phyloP scores from a whole-genome alignment of 495 filamentous ascomycete species.

The Chlorociboria aeruginascens region DNA sequence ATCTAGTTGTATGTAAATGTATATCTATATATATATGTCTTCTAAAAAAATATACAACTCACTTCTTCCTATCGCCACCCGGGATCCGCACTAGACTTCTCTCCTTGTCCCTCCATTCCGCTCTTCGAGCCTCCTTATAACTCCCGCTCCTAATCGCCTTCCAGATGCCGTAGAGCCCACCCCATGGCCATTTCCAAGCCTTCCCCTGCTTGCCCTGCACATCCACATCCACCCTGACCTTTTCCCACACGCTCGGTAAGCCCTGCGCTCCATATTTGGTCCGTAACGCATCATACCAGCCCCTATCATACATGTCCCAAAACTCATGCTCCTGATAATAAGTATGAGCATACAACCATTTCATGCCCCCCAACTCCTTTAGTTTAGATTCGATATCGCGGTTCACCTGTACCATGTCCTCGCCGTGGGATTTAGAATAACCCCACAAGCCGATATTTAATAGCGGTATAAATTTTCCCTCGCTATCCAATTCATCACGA shows the following conservation, averaged over 20 bases:
- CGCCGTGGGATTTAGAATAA: slow-evolving; percentile 29
- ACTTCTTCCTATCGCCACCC: too few species aligned
- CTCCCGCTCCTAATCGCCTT: slow-evolving; percentile 15
- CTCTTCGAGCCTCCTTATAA: slow-evolving; percentile 12
- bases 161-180: slow-evolving; percentile 15
- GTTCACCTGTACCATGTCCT: slow-evolving; percentile 42
- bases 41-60: too few species aligned
- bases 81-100: too few species aligned
- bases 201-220: slow-evolving; percentile 2
- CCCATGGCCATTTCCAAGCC: slow-evolving; percentile 9
- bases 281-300: slow-evolving; percentile 39
- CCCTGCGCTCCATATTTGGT: slow-evolving; percentile 35
- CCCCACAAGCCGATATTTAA: slow-evolving; percentile 47
- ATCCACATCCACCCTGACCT: slow-evolving; percentile 35
- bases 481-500: slow-evolving; percentile 20
- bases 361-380: slow-evolving; percentile 50
- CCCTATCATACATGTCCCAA: slow-evolving; percentile 37
- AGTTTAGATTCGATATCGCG: slow-evolving; percentile 52
- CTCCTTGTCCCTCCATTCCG: slow-evolving; percentile 3
- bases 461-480: slow-evolving; percentile 26
- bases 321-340: slow-evolving; percentile 45
- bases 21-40: too few species aligned
- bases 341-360: slow-evolving; percentile 50
- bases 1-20: too few species aligned
- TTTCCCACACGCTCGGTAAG: slow-evolving; percentile 46